Conservation (phyloP, 2,329 filamentous ascomycete species). For the Onygenales sp. region DNA sequence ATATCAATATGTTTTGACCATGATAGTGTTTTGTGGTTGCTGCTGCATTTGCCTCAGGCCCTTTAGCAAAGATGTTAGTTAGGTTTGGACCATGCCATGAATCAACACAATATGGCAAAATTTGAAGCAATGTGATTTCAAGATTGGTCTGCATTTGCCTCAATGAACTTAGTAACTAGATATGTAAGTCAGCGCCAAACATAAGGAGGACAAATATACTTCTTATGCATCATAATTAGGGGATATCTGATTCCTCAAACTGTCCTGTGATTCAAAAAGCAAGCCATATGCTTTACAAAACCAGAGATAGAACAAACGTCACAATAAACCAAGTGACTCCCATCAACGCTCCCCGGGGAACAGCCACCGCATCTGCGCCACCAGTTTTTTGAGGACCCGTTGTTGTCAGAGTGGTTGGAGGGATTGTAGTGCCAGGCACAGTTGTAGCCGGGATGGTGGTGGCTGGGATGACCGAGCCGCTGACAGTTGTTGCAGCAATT, state of each 20-base stretch:
- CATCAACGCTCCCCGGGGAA: not conserved
- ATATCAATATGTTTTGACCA: no score
- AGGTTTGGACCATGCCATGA: no score
- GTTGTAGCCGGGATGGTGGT: conserved; percentile 2
- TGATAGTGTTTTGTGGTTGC: no score
- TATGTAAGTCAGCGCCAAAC: no score
- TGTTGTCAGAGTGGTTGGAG: not conserved
- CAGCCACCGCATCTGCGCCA: not conserved
- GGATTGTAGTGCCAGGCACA: not conserved
- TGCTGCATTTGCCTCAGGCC: no score
- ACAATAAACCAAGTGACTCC: not conserved
- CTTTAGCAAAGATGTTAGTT: no score
- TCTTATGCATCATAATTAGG: no score
- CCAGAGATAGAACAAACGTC: not conserved
- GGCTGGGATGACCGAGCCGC: conserved; percentile 4
- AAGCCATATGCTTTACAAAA: not conserved
- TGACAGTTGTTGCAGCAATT: not conserved
- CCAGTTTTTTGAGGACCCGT: not conserved
- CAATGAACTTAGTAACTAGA: no score
- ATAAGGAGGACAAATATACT: no score
- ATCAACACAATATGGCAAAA: no score
- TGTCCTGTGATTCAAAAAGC: not conserved
- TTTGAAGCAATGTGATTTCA: no score
- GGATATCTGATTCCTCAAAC: not conserved
- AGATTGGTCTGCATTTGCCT: no score